phyloP scores from a whole-genome alignment of 441 rosid species.

The Adansonia gregorii region DNA sequence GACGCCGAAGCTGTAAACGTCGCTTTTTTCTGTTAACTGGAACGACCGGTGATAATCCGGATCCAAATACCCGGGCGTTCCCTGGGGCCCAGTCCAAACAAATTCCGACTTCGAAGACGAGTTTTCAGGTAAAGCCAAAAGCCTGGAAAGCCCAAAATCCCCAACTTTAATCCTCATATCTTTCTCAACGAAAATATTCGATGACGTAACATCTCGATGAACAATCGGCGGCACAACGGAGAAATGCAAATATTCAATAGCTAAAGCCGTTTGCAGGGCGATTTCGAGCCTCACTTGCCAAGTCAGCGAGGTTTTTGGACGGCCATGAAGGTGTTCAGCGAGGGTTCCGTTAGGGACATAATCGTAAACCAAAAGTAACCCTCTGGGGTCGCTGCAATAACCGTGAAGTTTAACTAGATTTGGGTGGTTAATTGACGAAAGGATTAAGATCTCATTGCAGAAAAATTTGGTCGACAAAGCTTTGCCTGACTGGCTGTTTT shows the following conservation, averaged over 20 bases:
- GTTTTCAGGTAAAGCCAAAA: background rate
- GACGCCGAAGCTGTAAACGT: conserved; percentile 6
- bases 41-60: conserved; percentile 1
- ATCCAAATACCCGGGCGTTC: background rate
- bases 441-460: background rate
- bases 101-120: background rate
- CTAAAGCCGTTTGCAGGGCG: background rate
- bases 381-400: conserved; percentile 5
- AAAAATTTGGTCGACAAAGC: background rate
- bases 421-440: background rate
- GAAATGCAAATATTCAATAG: conserved; percentile 1
- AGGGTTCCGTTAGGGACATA: background rate
- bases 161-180: conserved; percentile 10
- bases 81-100: background rate
- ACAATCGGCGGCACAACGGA: conserved; percentile 1
- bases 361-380: conserved; percentile 12
- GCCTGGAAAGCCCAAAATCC: conserved; percentile 9
- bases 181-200: background rate
- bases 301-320: background rate
- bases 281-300: background rate
- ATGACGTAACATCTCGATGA: background rate
- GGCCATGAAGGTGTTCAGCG: background rate
- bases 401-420: conserved; percentile 13
- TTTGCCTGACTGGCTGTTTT: background rate
- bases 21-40: background rate